Evolutionary conservation across 768 basidiomycete genomes (phyloP), one percentile per base, ranked within the genome.

Genomic region (Psilocybe cyanescens): DNA sequence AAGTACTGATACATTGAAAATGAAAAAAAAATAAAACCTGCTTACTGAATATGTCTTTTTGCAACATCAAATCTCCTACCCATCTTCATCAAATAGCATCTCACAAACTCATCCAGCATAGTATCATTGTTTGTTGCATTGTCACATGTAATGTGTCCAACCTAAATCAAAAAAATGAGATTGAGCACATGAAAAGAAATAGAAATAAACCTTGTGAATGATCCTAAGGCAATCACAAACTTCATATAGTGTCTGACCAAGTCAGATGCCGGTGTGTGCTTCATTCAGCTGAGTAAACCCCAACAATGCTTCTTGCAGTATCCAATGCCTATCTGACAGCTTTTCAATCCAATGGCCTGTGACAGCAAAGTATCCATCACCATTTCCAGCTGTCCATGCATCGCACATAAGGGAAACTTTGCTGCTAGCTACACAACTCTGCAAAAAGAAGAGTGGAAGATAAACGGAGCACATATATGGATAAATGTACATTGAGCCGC

Each of bases 51-150:
- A 47, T 67, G 66, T 12, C 44, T 50, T 46, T 66, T 44, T 9
- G 19, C 31, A 1, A 49, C 29, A 19, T 61, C 53, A 33, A 46
- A 61, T 0, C 14, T 6, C 6, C 44, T 24, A 1, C 48, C 44
- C 2, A 49, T 55, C 9, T 48, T 37, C 11, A 53, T n/a, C 8
- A 8, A 14, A 39, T 37, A 58, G 2, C 63, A 50, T 0, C 16
- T 8, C 0, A 59, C 67, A 56, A 80, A 72, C 14, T 74, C 68
- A 0, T 9, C 49, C 4, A 75, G 39, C 74, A 78, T 78, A 0
- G 75, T 77, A n/a, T 62, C 56, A 55, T 79, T 81, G 52, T 78
- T 79, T 2, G 45, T 58, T 0, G 78, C 75, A 60, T 79, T 80
- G 60, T 80, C 76, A 47, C 73, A 79, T 0, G 78, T 79, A 0